These are phyloP conservation scores for Tetrapyrgos nigripes DNA, from an alignment of 1,284 basidiomycete genomes.

Conservation along the genomic window DNA sequence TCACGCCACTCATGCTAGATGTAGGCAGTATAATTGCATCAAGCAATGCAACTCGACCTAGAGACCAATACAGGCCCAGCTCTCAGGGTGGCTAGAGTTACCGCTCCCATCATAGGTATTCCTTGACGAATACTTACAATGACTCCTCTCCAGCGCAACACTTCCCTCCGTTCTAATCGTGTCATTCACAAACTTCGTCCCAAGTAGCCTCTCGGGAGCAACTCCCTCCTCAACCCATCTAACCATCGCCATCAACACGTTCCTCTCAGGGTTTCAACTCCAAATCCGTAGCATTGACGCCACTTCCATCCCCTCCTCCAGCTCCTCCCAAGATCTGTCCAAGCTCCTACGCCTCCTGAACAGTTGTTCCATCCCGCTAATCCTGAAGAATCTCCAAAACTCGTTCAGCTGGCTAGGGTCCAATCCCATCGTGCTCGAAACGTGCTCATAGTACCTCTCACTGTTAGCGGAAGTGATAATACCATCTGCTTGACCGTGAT, in stretches of 20 bases:
- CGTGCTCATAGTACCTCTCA: constrained; percentile 22
- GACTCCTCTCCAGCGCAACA: constrained; percentile 8
- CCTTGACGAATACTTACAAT: constrained; percentile 21
- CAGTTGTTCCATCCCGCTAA: constrained; percentile 25
- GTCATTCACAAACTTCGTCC: constrained; percentile 17
- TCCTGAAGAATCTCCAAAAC: constrained; percentile 21
- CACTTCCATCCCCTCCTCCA: not conserved
- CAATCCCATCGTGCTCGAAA: constrained; percentile 16
- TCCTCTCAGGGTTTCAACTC: constrained; percentile 10
- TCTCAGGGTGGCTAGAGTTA: constrained; percentile 10
- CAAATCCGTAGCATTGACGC: not conserved
- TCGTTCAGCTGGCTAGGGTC: constrained; percentile 10
- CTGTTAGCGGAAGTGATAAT: constrained; percentile 22
- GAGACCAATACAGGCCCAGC: constrained; percentile 16
- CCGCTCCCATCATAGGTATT: constrained; percentile 19
- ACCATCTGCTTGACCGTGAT: constrained; percentile 25
- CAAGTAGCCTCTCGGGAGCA: constrained; percentile 20
- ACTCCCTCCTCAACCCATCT: constrained; percentile 23
- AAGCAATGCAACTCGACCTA: too few species aligned
- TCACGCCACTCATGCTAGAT: too few species aligned
- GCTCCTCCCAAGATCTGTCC: constrained; percentile 5
- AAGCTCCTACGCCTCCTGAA: constrained; percentile 18
- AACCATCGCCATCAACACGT: constrained; percentile 21
- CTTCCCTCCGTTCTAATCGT: constrained; percentile 6
- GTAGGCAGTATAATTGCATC: too few species aligned